Evolutionary conservation across 2,329 filamentous ascomycete genomes (phyloP), one percentile per base, ranked within the genome.

Genomic region (Curvularia verruculosa): DNA sequence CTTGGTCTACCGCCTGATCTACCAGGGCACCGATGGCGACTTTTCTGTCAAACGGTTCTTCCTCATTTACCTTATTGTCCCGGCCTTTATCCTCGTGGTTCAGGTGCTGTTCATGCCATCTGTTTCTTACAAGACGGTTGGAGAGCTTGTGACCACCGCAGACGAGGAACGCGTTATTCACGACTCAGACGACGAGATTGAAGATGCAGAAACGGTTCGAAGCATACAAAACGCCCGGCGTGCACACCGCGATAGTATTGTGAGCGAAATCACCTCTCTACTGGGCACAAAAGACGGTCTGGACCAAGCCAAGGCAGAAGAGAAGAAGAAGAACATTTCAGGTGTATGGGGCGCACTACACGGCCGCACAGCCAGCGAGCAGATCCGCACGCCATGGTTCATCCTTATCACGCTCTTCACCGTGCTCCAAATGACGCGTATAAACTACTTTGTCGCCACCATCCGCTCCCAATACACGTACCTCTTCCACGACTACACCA

Each of bases 371-470:
- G 89, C 90, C 0, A 69, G 82, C 21, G 79, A 91, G 67, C 93
- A 97, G 76, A 89, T 96, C 64, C 75, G 79, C 7, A 91, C 89
- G 2, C 89, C 89, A 0, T 96, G 92, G 92, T 96, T 95, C 74
- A 80, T 92, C 18, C 82, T 96, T 49, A 91, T 96, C 67, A 90
- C 90, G 10, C 76, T 92, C 12, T 95, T 96, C 76, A 96, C 91
- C 1, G 77, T 83, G 31, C 63, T 84, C 1, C 82, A 84, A 70
- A 86, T 83, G 79, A 88, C 96, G 61, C 84, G 81, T 9, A 96
- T 96, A 82, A 96, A 96, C 79, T 96, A 93, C 79, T 96, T 96
- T 69, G 91, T 96, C 46, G 92, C 92, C 1, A 96, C 92, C 2
- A 88, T 96, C 61, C 85, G 90, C 1, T 83, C 88, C 1, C 92